These are phyloP conservation scores for Eucalyptus curtisii DNA, from an alignment of 345 rosid species.

Conservation along the genomic window DNA sequence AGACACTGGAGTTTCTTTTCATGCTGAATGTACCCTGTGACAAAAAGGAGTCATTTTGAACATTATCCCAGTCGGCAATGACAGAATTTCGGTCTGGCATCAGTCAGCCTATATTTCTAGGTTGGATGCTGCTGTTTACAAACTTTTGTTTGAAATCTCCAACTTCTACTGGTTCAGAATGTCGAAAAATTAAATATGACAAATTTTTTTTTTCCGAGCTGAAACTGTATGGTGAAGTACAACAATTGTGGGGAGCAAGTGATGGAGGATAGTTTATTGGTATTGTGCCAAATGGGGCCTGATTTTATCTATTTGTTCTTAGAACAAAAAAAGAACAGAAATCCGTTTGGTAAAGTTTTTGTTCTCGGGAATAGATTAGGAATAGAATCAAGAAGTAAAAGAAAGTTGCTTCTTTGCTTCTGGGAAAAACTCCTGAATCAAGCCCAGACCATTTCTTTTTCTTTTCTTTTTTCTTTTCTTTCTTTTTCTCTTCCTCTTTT, in stretches of 20 bases:
- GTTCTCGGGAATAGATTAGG: no score
- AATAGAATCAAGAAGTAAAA: no score
- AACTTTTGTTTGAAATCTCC: not conserved
- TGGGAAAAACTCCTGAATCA: no score
- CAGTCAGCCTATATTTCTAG: not conserved
- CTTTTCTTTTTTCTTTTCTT: no score
- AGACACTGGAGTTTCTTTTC: not conserved
- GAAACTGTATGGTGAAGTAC: not conserved
- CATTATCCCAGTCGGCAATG: not conserved
- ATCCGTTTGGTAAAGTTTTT: no score
- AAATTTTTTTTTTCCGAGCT: not conserved
- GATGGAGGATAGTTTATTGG: not conserved
- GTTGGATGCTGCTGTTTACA: not conserved
- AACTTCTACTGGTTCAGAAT: not conserved
- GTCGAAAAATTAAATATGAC: not conserved
- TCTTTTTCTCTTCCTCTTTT: no score
- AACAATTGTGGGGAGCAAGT: not conserved
- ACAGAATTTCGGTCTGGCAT: not conserved
- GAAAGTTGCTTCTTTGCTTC: no score
- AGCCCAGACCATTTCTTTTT: no score
- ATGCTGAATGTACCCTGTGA: not conserved
- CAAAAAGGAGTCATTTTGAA: not conserved
- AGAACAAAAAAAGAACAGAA: no score
- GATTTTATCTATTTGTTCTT: no score
- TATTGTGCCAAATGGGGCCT: no score